A percentile compares a stretch with the other conserved stretches of the same genome.
phyloP scores from a whole-genome alignment of 495 filamentous ascomycete genomes.

The Xylaria sp. region DNA sequence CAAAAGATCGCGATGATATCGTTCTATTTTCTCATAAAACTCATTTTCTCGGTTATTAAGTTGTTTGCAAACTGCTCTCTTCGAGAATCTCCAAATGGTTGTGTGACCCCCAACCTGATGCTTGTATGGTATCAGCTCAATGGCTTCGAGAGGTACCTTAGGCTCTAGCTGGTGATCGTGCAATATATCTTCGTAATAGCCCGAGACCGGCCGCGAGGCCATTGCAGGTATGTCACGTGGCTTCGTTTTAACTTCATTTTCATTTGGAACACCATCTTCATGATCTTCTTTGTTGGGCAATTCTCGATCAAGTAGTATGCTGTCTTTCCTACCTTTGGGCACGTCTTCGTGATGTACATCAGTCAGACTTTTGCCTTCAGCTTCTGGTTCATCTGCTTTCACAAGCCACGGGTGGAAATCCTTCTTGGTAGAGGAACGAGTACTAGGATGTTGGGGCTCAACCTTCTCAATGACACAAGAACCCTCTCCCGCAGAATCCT shows the following conservation, averaged over 20 bases:
- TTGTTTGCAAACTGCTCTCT: constrained; percentile 95
- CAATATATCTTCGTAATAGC: constrained; percentile 53
- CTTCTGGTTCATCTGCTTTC: constrained; percentile 57
- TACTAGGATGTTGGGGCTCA: constrained; percentile 36
- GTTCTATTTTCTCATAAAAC: constrained; percentile 96
- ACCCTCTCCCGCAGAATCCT: constrained; percentile 50
- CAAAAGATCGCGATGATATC: constrained; percentile 84
- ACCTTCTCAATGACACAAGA: constrained; percentile 36
- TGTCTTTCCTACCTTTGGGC: constrained; percentile 41
- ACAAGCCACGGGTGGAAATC: constrained; percentile 58
- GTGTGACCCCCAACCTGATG: constrained; percentile 98
- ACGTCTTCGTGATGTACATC: constrained; percentile 39
- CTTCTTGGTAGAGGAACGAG: constrained; percentile 38
- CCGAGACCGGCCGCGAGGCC: constrained; percentile 45
- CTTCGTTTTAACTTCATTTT: constrained; percentile 39
- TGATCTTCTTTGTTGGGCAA: constrained; percentile 41
- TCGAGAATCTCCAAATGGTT: constrained; percentile 93
- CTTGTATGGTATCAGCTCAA: constrained; percentile 94
- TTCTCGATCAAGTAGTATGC: constrained; percentile 36
- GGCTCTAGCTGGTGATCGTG: constrained; percentile 55
- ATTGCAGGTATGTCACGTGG: constrained; percentile 45
- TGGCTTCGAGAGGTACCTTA: constrained; percentile 79
- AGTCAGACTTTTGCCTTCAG: constrained; percentile 42
- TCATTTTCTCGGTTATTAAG: constrained; percentile 97
- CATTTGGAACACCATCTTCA: constrained; percentile 49